phyloP scores from a whole-genome alignment of 2,329 filamentous ascomycete species.

The Kalmusia sp. region DNA sequence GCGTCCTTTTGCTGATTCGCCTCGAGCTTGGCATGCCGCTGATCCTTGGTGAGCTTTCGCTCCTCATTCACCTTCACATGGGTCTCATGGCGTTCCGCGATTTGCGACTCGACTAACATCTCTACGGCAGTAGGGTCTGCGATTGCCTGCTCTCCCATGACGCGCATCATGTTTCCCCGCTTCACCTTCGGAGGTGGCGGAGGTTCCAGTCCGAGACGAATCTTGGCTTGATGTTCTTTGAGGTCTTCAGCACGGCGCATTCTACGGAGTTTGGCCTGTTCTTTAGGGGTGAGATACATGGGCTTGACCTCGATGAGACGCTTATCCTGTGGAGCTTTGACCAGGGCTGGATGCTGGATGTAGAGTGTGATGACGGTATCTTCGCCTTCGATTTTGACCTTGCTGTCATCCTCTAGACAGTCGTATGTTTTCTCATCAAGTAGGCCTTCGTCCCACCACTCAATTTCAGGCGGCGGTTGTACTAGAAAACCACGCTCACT shows the following conservation, averaged over 20 bases:
- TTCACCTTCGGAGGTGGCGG: conserved; percentile 96
- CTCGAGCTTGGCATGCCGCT: conserved; percentile 82
- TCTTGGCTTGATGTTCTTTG: conserved; percentile 97
- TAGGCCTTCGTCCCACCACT: conserved; percentile 97
- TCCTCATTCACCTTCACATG: conserved; percentile 83
- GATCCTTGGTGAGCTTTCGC: conserved; percentile 86
- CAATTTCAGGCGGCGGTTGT: conserved; percentile 82
- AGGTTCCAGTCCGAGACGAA: conserved; percentile 85
- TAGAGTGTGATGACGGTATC: conserved; percentile 90
- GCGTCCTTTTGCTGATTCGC: conserved; percentile 87
- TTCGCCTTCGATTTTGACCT: conserved; percentile 75
- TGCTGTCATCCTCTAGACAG: conserved; percentile 67
- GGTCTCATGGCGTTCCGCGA: conserved; percentile 80
- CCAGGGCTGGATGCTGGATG: conserved; percentile 88
- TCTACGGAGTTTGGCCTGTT: conserved; percentile 88
- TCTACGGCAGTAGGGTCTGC: conserved; percentile 98
- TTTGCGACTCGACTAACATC: conserved; percentile 90
- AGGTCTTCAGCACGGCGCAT: conserved; percentile 90
- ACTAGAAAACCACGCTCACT: conserved; percentile 90
- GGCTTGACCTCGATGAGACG: conserved; percentile 80
- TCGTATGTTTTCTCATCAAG: conserved; percentile 78
- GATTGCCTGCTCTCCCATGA: conserved; percentile 88
- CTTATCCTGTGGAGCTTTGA: conserved; percentile 91
- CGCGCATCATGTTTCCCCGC: conserved; percentile 96
- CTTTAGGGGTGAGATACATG: conserved; percentile 89